Evolutionary conservation across 2,329 filamentous ascomycete genomes (phyloP).

Genomic region (Botrytis pseudocinerea): DNA sequence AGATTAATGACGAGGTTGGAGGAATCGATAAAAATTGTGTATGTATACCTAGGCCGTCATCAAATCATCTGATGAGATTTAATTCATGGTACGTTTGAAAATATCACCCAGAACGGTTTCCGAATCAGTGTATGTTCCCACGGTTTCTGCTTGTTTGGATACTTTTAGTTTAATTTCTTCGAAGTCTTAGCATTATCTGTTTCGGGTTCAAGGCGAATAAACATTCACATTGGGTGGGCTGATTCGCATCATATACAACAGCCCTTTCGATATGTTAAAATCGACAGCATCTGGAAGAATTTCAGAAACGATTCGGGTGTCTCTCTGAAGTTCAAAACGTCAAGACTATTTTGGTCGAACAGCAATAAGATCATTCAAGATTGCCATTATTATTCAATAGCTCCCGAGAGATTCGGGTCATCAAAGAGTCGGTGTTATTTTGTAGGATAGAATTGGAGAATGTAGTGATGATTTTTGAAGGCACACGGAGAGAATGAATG

Average conservation of each 20-base stretch:
- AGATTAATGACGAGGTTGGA: not conserved
- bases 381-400: not conserved
- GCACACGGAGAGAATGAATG: not conserved
- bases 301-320: not conserved
- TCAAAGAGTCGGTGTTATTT: not conserved
- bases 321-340: not conserved
- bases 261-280: not conserved
- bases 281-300: not conserved
- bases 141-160: not conserved
- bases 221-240: no score
- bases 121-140: not conserved
- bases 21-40: not conserved
- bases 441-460: not conserved
- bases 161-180: not conserved
- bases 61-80: not conserved
- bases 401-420: not conserved
- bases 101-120: not conserved
- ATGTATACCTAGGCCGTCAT: slow-evolving; percentile 6
- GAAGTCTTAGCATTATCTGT: not conserved
- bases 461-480: not conserved
- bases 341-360: not conserved
- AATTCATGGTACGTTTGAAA: slow-evolving; percentile 6
- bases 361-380: not conserved
- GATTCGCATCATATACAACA: not conserved
- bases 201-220: no score